These are phyloP conservation scores for Coleophoma eucalyptorum DNA, from an alignment of 2,329 filamentous ascomycete species.

Conservation along the genomic window DNA sequence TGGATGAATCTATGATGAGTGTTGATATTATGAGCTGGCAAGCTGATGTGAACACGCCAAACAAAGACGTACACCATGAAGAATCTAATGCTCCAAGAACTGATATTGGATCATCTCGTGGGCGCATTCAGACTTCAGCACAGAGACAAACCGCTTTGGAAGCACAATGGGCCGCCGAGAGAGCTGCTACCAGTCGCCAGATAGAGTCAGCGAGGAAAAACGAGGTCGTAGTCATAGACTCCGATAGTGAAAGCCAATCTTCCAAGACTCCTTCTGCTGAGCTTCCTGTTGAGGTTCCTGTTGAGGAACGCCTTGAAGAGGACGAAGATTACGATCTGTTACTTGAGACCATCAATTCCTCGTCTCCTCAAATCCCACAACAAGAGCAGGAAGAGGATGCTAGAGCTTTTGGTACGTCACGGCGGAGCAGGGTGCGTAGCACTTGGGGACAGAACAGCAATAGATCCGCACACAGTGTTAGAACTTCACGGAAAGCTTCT, in stretches of 20 bases:
- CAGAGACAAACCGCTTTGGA: slow-evolving; percentile 8
- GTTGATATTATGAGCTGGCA: slow-evolving; percentile 1
- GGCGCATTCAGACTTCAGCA: not conserved
- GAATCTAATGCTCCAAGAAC: not conserved
- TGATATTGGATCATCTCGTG: not conserved
- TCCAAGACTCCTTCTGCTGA: not conserved
- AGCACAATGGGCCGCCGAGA: slow-evolving; percentile 18
- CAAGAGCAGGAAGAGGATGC: slow-evolving; percentile 6
- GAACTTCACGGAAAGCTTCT: slow-evolving; percentile 18
- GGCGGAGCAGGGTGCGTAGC: slow-evolving; percentile 25
- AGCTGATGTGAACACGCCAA: slow-evolving; percentile 1
- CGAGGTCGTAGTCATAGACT: slow-evolving; percentile 21
- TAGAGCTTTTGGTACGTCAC: slow-evolving; percentile 17
- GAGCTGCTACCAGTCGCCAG: slow-evolving; percentile 19
- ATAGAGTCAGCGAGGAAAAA: slow-evolving; percentile 12
- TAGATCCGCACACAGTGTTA: slow-evolving; percentile 24
- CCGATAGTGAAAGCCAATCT: slow-evolving; percentile 12
- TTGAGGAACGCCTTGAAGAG: not conserved
- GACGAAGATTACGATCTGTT: slow-evolving; percentile 22
- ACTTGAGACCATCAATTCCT: slow-evolving; percentile 27
- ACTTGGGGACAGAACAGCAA: slow-evolving; percentile 27
- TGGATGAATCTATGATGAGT: slow-evolving; percentile 7
- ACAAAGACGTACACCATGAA: not conserved
- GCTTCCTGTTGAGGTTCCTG: no score
- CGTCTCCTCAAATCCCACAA: slow-evolving; percentile 16